Base-by-base conservation (phyloP, 495 filamentous ascomycete species). In the Aspergillus leporis region DNA sequence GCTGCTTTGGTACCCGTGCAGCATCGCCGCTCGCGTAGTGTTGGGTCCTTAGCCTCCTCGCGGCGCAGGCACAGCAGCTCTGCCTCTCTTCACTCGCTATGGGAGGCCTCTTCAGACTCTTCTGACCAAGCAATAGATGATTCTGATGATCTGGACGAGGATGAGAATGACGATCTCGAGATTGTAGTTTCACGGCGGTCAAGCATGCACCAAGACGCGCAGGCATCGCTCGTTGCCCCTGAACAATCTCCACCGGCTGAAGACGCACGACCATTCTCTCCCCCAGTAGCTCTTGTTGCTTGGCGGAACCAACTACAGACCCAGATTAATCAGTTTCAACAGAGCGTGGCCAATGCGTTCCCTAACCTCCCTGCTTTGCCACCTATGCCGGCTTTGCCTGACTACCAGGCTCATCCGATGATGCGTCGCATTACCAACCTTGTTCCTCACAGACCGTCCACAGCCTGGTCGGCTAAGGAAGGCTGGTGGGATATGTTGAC, bases 291-390 rank as follows among this genome's bases (percentile, higher is more conserved):
- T 25, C 82, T 91, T 71, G 77, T 85, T 30, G 89, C 88, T 23
- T 87, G 90, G 81, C 84, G 87, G 57, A 89, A 93, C 53, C 87
- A 91, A 52, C 73, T 96, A 18, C 83, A 86, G 43, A 81, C 83
- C 4, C 92, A 94, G 65, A 83, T 94, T 63, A 88, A 93, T 53
- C 87, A 92, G 38, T 80, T 92, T 60, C 91, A 93, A 62, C 86
- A 92, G 61, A 84, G 79, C 16, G 83, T 90, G 54, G 77, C 86
- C 23, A 77, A 86, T 62, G 87, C 84, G 23, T 83, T 90, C 69
- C 87, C 88, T 18, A 87, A 87, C 52, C 78, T 92, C 36, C 87
- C 85, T 41, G 78, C 78, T 40, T 68, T 78, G 56, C 83, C 76
- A 52, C 82, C 74, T 18, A 83, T 90, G 70, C 86, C 86, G 0